phyloP scores from a whole-genome alignment of 2,329 filamentous ascomycete genomes.

The Ambrosiella xylebori region DNA sequence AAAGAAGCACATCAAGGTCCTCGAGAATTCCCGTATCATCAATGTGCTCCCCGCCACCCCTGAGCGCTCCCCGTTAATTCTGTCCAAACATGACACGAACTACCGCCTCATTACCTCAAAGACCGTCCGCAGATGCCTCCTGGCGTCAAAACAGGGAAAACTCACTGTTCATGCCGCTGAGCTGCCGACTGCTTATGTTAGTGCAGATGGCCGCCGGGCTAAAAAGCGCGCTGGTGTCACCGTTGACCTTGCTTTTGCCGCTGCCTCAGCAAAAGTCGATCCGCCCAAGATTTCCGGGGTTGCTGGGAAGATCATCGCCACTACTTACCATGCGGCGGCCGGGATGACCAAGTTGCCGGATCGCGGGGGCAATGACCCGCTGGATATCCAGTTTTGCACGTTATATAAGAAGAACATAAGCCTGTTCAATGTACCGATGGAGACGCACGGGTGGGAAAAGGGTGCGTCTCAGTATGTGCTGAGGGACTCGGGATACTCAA shows the following conservation, averaged over 20 bases:
- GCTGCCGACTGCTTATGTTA: constrained; percentile 32
- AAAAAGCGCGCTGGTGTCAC: constrained; percentile 19
- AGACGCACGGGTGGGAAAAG: constrained; percentile 26
- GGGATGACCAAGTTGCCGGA: constrained; percentile 33
- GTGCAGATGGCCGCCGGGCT: constrained; percentile 26
- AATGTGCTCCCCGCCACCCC: constrained; percentile 33
- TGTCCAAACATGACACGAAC: constrained; percentile 29
- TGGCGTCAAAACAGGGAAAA: constrained; percentile 33
- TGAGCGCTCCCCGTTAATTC: constrained; percentile 34
- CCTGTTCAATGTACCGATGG: constrained; percentile 23
- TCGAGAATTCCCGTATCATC: constrained; percentile 28
- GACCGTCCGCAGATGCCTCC: constrained; percentile 34
- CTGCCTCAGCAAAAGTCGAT: constrained; percentile 18
- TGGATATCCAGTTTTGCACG: constrained; percentile 25
- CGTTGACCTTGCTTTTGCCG: constrained; percentile 31
- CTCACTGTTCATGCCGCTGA: constrained; percentile 29
- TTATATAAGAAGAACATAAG: constrained; percentile 29
- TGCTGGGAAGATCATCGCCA: constrained; percentile 32
- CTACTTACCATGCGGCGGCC: constrained; percentile 34
- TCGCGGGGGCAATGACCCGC: constrained; percentile 28
- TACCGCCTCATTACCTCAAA: constrained; percentile 36
- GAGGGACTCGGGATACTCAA: neutral
- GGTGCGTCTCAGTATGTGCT: too few species aligned
- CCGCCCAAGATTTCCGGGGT: constrained; percentile 31
- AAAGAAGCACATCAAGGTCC: constrained; percentile 18